A percentile compares a stretch with the other conserved stretches of the same genome.
Conservation (phyloP, 2,329 filamentous ascomycete species). For the Lasiodiplodia citricola region DNA sequence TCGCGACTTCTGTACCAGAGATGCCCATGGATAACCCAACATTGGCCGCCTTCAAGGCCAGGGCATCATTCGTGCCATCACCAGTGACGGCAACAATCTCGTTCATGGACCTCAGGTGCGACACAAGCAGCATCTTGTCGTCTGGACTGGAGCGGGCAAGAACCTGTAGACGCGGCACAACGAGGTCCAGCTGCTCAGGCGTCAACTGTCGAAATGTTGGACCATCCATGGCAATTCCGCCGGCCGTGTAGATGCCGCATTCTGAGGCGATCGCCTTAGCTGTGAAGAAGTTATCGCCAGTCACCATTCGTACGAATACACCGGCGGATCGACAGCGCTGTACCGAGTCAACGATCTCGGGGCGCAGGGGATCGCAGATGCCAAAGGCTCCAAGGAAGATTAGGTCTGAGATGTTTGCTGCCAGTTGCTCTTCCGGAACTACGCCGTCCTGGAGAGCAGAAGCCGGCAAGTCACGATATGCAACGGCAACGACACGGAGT, state of each 20-base stretch:
- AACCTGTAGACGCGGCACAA: conserved; percentile 69
- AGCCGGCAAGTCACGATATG: not conserved
- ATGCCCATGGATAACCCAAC: conserved; percentile 50
- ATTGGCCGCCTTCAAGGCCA: conserved; percentile 46
- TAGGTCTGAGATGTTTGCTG: conserved; percentile 52
- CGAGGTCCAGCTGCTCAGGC: conserved; percentile 66
- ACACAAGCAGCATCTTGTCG: conserved; percentile 70
- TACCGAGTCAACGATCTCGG: conserved; percentile 69
- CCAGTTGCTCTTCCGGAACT: too few relatives aligned
- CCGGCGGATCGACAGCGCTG: conserved; percentile 51
- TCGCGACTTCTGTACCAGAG: conserved; percentile 47
- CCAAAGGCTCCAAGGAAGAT: conserved; percentile 79
- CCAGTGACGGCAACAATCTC: conserved; percentile 51
- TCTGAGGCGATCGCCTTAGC: conserved; percentile 54
- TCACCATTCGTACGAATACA: conserved; percentile 56
- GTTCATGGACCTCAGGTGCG: conserved; percentile 66
- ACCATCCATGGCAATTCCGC: conserved; percentile 49
- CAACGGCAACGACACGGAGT: not conserved
- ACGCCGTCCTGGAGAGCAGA: too few relatives aligned
- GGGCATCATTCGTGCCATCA: conserved; percentile 49
- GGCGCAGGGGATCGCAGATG: conserved; percentile 83
- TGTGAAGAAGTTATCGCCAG: conserved; percentile 54
- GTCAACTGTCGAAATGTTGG: conserved; percentile 51
- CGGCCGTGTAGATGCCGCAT: conserved; percentile 49
- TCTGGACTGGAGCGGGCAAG: conserved; percentile 72